Base-by-base conservation (phyloP, 2,329 filamentous ascomycete species). In the Fusarium sambucinum region DNA sequence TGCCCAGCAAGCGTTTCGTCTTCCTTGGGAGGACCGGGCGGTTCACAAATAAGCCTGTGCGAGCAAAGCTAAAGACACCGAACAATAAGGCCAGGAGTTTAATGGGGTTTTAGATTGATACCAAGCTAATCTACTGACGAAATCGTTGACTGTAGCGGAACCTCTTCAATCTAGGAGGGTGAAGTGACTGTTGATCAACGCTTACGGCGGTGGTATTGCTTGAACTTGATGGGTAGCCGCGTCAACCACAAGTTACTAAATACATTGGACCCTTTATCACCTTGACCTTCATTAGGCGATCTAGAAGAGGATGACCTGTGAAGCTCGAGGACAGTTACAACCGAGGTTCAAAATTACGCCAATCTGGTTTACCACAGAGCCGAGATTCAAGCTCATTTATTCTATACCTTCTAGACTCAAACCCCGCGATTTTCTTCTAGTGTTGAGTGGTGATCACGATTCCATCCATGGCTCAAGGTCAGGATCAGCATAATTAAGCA, bases 201-300 rank as follows among this genome's bases (percentile, higher is more conserved):
- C 70, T 48, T 69, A 59, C 19, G 38, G 66, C 63, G 69, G 70
- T 60, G 71, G 50, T 55, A 59, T 60, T 45, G 48, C 40, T 52
- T 41, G 45, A 64, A 37, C 19, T 35, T 66, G 46, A 45, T 48
- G 33, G 40, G 50, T 41, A 68, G 58, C 71, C 71, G 65, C 71
- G 71, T 66, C 61, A 67, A 46, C 58, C 59, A 63, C 25, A 29
- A 38, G 30, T 30, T 25, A 33, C 8, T 13, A 12, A 48, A 23
- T 38, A 37, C 38, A 29, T 40, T 35, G 33, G 17, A 30, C 23
- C 21, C 19, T 32, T 37, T 16, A 30, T 19, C 12, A 45, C 27
- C 13, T 21, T 45, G 42, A 19, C 17, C 13, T n/a, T 16, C 27
- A 45, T 21, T n/a, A 21, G 8, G 17, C n/a, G 42, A n/a, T 30